Evolutionary conservation across 768 basidiomycete genomes (phyloP).

Genomic region (Mycena haematopus): DNA sequence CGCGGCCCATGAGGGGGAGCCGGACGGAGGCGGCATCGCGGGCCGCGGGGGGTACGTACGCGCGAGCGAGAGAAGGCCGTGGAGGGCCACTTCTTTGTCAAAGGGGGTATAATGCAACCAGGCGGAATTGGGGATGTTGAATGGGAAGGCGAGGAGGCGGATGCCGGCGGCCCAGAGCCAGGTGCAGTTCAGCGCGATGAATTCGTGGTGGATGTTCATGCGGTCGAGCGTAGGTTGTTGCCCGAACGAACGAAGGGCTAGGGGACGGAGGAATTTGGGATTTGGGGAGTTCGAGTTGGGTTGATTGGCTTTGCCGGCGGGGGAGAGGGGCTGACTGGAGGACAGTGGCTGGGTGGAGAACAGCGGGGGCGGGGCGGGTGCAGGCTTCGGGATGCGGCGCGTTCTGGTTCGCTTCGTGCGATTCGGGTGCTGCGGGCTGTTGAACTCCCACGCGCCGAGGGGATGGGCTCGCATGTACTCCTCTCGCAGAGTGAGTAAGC

Average conservation of each 20-base stretch:
- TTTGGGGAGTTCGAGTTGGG: no score
- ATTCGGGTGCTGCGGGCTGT: background rate
- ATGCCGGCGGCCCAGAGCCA: conserved; percentile 12
- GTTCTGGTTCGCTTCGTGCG: background rate
- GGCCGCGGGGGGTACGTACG: conserved; percentile 4
- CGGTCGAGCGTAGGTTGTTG: no score
- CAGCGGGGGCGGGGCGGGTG: no score
- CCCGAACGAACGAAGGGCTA: no score
- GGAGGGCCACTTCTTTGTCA: background rate
- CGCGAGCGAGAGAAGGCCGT: background rate
- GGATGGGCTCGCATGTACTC: background rate
- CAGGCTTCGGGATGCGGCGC: no score
- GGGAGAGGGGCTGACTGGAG: background rate
- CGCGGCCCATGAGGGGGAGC: background rate
- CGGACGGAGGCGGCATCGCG: background rate
- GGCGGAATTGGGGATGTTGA: background rate
- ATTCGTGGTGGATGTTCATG: background rate
- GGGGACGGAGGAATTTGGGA: no score
- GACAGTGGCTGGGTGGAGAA: background rate
- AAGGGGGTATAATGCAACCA: background rate
- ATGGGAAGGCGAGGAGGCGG: conserved; percentile 5
- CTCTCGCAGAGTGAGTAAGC: background rate
- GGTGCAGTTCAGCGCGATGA: background rate
- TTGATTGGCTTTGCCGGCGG: no score
- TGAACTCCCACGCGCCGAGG: conserved; percentile 3